Evolutionary conservation across 164 flowering plant species (phyloP), one percentile per base, ranked within the genome.

Genomic region (Sedum album): DNA sequence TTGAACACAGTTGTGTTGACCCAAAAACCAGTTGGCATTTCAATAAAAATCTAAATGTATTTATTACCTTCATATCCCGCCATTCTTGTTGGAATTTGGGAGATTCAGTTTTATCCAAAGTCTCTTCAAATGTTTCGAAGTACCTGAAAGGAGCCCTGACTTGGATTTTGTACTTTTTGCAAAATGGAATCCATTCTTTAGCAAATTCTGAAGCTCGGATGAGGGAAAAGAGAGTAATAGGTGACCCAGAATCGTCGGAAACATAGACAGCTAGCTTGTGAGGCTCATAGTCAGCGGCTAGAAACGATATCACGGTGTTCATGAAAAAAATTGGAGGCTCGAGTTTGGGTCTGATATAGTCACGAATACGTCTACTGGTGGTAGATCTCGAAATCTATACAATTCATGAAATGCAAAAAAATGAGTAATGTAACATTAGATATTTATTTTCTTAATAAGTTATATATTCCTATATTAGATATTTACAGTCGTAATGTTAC

Each of bases 181-280:
- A 76, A 51, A 67, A 76, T 17, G 77, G 82, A 20, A 77, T 20
- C 80, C 79, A 76, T 48, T 68, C 57, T 71, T 73, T 71, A 9
- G 78, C 63, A 38, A 79, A 77, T n/a, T 33, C 11, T 15, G 80
- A 75, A 20, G 82, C 80, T 65, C 73, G 75, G 38, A 67, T 31
- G 42, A 79, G 78, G 20, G 80, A 78, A 60, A 74, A 72, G 70
- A 80, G 74, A 8, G 83, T 78, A 1, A 80, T 35, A 1, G 76
- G 69, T 1, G 83, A 80, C 6, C 77, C 74, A n/a, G 68, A 77
- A 39, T 80, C 83, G 65, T 80, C 80, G 15, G 82, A 80, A 10
- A 80, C 73, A 64, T 77, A 77, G 4, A 73, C 63, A 31, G 69
- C 35, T 10, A 80, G 77, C 38, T 77, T 80, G 13, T 80, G 76